Base-by-base conservation (phyloP, 2,329 filamentous ascomycete species). In the Claviceps maximensis region DNA sequence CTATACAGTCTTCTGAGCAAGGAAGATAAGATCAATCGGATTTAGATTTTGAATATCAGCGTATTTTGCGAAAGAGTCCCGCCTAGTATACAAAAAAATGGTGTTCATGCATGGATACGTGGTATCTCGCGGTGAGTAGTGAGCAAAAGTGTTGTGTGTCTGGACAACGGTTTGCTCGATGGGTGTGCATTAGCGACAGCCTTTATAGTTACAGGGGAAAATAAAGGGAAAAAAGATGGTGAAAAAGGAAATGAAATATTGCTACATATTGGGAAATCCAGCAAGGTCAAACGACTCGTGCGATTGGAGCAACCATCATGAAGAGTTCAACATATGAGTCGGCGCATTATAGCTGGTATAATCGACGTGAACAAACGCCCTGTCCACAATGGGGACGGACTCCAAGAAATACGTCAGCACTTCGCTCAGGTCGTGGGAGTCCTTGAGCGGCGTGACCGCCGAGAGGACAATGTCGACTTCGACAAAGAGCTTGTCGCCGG, bases 391-490 rank as follows among this genome's bases (percentile, higher is more conserved):
- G 25, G 87, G 87, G 42, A 93, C 85, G 54, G 84, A 87, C 70
- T 93, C 88, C 36, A 93, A 74, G 56, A 93, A 87, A 69, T 93
- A 90, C 61, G 89, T 86, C 68, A 94, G 67, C 54, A 80, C 82
- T 73, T 90, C 86, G 47, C 75, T 78, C 52, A 94, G 69, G 66
- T 94, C 88, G 67, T 94, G 88, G 58, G 82, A 87, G 65, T 93
- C 87, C 60, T 86, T 82, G 58, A 94, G 70, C 29, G 79, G 82
- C 54, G 84, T 88, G 58, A 79, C 78, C 60, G 87, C 83, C 57
- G 89, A 87, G 44, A 94, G 76, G 36, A 94, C 86, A 58, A 93
- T 86, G 65, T 94, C 88, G 12, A 91, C 87, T 63, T 79, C 76
- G 27, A 91, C 86, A 58, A 88, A 89, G 54, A 93, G 75, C 72